These are phyloP conservation scores for Wickerhamiella sergipiensis DNA, from an alignment of 805 yeast genomes.

Conservation along the genomic window DNA sequence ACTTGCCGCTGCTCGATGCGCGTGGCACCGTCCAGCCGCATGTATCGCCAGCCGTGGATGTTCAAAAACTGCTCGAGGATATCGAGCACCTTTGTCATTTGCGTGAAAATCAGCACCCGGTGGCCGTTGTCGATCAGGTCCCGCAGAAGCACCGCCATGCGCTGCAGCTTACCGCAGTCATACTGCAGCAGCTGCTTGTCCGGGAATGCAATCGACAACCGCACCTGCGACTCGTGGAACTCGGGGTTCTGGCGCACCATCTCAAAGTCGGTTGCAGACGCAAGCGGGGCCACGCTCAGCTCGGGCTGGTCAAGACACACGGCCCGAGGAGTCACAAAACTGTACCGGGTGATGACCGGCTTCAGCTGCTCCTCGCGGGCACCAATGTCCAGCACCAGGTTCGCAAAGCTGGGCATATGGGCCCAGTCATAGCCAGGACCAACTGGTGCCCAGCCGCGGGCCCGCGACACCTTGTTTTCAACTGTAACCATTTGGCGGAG, in stretches of 20 bases:
- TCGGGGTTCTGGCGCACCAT: conserved; percentile 30
- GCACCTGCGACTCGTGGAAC: conserved; percentile 73
- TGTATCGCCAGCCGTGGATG: conserved; percentile 83
- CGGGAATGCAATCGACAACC: conserved; percentile 86
- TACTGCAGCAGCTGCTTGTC: conserved; percentile 83
- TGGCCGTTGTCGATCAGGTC: conserved; percentile 79
- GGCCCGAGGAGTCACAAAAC: conserved; percentile 78
- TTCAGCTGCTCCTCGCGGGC: conserved; percentile 28
- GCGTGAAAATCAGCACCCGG: conserved; percentile 89
- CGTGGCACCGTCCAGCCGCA: conserved; percentile 96
- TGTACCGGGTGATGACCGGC: conserved; percentile 54
- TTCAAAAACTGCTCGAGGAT: conserved; percentile 85
- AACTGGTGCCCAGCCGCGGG: background rate
- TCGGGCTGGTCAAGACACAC: conserved; percentile 55
- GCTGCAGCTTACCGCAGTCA: conserved; percentile 94
- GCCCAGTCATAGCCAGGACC: conserved; percentile 12
- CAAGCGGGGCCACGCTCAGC: conserved; percentile 14
- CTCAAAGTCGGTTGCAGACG: conserved; percentile 12
- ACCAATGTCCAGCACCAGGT: conserved; percentile 16
- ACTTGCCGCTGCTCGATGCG: conserved; percentile 94
- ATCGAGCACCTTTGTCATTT: conserved; percentile 94
- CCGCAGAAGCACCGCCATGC: conserved; percentile 58
- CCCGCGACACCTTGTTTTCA: background rate
- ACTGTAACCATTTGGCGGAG: conserved; percentile 31
- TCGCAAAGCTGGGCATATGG: conserved; percentile 4